phyloP scores from a whole-genome alignment of 2,329 filamentous ascomycete genomes.

The Herpotrichia juniperi region DNA sequence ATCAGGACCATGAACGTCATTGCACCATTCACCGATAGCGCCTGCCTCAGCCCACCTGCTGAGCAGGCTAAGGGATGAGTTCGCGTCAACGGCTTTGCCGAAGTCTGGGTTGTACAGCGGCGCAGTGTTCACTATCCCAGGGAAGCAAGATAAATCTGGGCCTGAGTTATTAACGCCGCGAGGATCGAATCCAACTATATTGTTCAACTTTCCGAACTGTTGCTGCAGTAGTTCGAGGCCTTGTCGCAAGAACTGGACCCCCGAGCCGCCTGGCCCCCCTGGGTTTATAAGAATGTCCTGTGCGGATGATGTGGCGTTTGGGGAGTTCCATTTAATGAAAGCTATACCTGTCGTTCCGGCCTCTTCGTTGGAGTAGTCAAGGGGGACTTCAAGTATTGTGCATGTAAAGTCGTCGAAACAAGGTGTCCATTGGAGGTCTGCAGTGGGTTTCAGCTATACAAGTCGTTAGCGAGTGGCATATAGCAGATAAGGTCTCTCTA shows the following conservation, averaged over 20 bases:
- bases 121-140: constrained; percentile 13
- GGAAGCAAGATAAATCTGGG: constrained; percentile 41
- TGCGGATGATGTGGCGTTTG: constrained; percentile 53
- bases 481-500: no score
- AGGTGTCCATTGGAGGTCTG: constrained; percentile 9
- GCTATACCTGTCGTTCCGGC: constrained; percentile 49
- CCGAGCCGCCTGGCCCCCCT: constrained; percentile 39
- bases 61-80: constrained; percentile 2
- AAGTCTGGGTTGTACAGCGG: constrained; percentile 7
- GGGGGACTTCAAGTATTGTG: constrained; percentile 55
- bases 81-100: constrained; percentile 2
- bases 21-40: constrained; percentile 21
- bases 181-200: constrained; percentile 52
- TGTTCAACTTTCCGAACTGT: constrained; percentile 39
- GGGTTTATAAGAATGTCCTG: constrained; percentile 49
- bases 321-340: constrained; percentile 32
- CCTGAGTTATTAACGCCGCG: constrained; percentile 47
- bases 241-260: constrained; percentile 36
- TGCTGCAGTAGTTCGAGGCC: constrained; percentile 22
- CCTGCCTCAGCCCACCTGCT: constrained; percentile 7
- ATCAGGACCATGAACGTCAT: constrained; percentile 8
- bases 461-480: background rate
- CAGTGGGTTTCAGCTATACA: background rate
- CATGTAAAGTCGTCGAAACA: constrained; percentile 57
- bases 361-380: constrained; percentile 37